Evolutionary conservation across 1,139 yeast species (phyloP), one percentile per base, ranked within the genome.

Genomic region (Nematodospora anomalae): DNA sequence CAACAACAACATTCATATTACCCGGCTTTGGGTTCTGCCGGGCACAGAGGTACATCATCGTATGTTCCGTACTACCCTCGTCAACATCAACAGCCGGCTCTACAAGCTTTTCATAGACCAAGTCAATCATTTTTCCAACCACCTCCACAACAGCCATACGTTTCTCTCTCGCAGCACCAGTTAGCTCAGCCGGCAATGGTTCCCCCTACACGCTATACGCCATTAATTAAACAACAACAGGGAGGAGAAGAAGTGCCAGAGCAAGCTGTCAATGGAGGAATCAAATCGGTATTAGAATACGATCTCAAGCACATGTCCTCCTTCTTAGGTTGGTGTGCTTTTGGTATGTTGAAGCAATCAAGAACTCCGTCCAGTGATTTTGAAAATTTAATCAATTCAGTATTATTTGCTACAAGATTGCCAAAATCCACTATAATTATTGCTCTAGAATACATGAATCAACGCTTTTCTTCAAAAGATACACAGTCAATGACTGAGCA

Each of bases 361-460:
- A 55, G 76, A 50, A 62, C 58, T 43, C 82, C 85, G 15, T 57
- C 79, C 30, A 64, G 66, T 24, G 72, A 76, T 29, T 83, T 85
- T 57, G 78, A 74, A 52, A 69, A 71, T 45, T 78, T 80, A 47
- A 67, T 87, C 16, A 71, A 73, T 38, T 78, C 84, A 26, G 92
- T 90, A 4, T 67, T 92, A 41, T 75, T 82, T 45, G 95, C 97
- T n/a, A 92, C 97, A 4, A 75, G 97, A 48, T 70, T 92, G 47
- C 95, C 97, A 22, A 78, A 80, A 47, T 76, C 89, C 6, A 85
- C 97, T 18, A 74, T 92, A 30, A 68, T 88, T 30, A 71, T 89
- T 52, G 81, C 95, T 11, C 68, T 89, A 52, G 89, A 87, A 49
- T 88, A 86, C 55, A 69, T 90, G 62, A 68, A 70, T 53, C 77